Evolutionary conservation across 2,329 filamentous ascomycete genomes (phyloP), one percentile per base, ranked within the genome.

Genomic region (Ophiostoma perfectum): DNA sequence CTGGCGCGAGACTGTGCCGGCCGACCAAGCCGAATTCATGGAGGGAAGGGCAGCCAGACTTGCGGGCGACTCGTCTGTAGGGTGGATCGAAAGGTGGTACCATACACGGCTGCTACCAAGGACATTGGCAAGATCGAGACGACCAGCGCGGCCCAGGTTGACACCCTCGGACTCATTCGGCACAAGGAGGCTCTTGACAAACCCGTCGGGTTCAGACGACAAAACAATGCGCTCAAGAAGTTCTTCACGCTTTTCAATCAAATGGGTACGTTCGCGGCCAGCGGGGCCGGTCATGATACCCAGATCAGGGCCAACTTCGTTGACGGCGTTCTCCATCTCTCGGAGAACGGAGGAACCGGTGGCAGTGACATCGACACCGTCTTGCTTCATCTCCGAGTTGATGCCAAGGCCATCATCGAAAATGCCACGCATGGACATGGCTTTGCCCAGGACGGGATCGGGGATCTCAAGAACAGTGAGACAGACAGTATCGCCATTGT

Each of bases 321-420:
- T 80, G 5, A 97, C 86, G 1, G 93, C 92, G 69, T 88, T 88
- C 74, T 91, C 87, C 90, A 97, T 96, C 76, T 97, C 93, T 49
- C 90, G 88, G 14, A 94, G 77, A 9, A 98, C 90, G 0, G 94
- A 96, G 69, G 89, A 90, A n/a, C 91, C 90, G 1, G 88, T 88
- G 0, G 89, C 74, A 0, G 84, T 80, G 2, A 96, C 84, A n/a
- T 91, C 85, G 0, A 99, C 86, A 9, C 95, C 95, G 73, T 99
- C 95, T 71, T 94, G 90, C 75, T 94, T 96, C 93, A 99, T 98
- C 80, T 99, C 95, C 0, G 90, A 85, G 74, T 98, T 98, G 80
- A 99, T 97, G 66, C 95, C 95, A 27, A 89, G 82, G n/a, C 83
- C 86, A 74, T 98, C 95, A 73, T 99, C 94, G 74, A 99, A 99